Conservation (phyloP, 305 asterid genomes). For the Solanum hybrid region DNA sequence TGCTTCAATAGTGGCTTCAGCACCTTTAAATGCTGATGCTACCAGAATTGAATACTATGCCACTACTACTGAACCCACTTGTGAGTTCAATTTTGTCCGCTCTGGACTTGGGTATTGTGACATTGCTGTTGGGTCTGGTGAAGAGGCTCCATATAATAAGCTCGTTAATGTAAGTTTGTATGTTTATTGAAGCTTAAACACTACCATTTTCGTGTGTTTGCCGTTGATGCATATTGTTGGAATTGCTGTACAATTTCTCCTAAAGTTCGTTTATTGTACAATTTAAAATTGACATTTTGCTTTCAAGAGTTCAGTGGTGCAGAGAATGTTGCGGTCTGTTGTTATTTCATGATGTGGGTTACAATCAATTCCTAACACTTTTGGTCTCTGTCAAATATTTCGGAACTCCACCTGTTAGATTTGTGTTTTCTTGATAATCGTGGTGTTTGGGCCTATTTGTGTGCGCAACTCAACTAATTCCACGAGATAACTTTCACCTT, state of each 20-base stretch:
- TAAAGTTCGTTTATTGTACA: neutral
- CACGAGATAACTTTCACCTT: neutral
- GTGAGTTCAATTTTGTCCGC: conserved; percentile 60
- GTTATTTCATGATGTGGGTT: neutral
- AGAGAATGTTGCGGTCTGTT: neutral
- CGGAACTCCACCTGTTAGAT: neutral
- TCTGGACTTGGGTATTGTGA: conserved; percentile 93
- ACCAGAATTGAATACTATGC: conserved; percentile 81
- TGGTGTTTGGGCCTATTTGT: neutral
- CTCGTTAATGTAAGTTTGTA: conserved; percentile 54
- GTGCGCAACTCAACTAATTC: neutral
- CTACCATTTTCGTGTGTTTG: neutral
- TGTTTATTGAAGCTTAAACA: neutral
- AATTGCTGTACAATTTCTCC: neutral
- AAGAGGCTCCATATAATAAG: conserved; percentile 53
- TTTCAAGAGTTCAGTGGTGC: neutral
- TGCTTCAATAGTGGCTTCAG: conserved; percentile 46
- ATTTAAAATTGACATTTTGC: neutral
- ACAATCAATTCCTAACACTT: neutral
- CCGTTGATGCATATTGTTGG: neutral
- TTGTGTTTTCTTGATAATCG: neutral
- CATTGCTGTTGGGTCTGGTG: conserved; percentile 57
- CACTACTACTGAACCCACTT: conserved; percentile 66
- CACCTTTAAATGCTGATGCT: conserved; percentile 68
- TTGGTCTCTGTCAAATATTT: neutral